These are phyloP conservation scores for Erigeron canadensis DNA, from an alignment of 129 eudicot species.

Conservation along the genomic window DNA sequence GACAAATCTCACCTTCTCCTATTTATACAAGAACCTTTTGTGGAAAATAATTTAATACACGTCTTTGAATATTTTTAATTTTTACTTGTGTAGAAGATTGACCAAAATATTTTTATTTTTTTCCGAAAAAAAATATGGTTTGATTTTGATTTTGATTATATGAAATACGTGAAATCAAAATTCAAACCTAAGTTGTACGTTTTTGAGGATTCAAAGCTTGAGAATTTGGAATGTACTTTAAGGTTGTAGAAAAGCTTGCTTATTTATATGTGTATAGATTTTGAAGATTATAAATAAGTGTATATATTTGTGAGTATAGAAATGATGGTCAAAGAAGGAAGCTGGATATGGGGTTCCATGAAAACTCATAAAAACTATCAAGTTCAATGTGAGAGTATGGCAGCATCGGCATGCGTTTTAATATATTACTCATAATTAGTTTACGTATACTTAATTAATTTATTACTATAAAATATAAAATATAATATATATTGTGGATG, in stretches of 20 bases:
- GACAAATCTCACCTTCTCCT: slow-evolving; percentile 18
- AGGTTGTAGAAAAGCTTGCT: slow-evolving; percentile 21
- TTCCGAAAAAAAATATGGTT: slow-evolving; percentile 7
- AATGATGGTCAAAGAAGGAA: slow-evolving; percentile 56
- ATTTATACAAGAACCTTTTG: slow-evolving; percentile 28
- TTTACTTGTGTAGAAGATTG: slow-evolving; percentile 36
- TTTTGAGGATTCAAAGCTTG: slow-evolving; percentile 49
- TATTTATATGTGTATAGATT: slow-evolving; percentile 15
- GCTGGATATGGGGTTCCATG: slow-evolving; percentile 40
- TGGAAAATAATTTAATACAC: slow-evolving; percentile 34
- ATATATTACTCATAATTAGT: no score
- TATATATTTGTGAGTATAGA: slow-evolving; percentile 6
- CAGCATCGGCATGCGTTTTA: neutral
- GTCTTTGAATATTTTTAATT: slow-evolving; percentile 31
- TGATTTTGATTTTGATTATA: slow-evolving; percentile 27
- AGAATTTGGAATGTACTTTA: slow-evolving; percentile 32
- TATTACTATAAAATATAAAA: neutral
- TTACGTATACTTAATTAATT: no score
- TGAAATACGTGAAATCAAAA: slow-evolving; percentile 13
- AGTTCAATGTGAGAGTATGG: slow-evolving; percentile 10
- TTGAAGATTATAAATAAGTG: slow-evolving; percentile 9
- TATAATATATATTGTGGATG: slow-evolving; percentile 5
- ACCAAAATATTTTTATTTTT: slow-evolving; percentile 19
- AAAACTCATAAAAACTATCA: slow-evolving; percentile 21
- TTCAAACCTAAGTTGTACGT: slow-evolving; percentile 27